These are phyloP conservation scores for Neopestalotiopsis rosae DNA, from an alignment of 2,329 filamentous ascomycete genomes.

Conservation along the genomic window DNA sequence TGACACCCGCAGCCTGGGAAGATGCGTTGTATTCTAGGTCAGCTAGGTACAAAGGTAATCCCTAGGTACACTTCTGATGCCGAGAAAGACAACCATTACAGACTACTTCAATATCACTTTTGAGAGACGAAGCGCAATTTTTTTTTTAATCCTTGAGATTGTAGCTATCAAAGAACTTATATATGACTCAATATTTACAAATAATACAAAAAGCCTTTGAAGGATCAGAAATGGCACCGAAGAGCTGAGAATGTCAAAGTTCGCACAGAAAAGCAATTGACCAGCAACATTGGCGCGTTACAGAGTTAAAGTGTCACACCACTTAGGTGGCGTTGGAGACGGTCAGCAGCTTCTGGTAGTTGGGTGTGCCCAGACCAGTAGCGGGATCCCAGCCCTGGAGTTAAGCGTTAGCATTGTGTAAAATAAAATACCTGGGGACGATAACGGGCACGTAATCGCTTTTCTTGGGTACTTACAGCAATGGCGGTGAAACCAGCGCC, in stretches of 20 bases:
- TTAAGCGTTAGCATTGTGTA: neutral
- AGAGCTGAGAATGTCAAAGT: neutral
- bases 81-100: too few species aligned
- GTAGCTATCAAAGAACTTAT: neutral
- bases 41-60: too few species aligned
- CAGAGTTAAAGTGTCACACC: neutral
- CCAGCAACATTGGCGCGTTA: neutral
- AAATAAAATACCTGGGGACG: too few species aligned
- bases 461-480: constrained; percentile 17
- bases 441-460: too few species aligned
- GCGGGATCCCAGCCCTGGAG: constrained; percentile 51
- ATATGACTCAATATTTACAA: neutral
- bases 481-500: constrained; percentile 42
- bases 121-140: too few species aligned
- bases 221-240: neutral
- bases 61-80: too few species aligned
- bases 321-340: constrained; percentile 14
- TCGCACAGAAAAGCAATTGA: constrained; percentile 5
- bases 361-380: constrained; percentile 50
- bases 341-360: constrained; percentile 42
- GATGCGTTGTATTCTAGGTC: too few species aligned
- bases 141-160: neutral
- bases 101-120: too few species aligned
- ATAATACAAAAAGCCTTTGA: neutral
- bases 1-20: too few species aligned